Evolutionary conservation across 148 eudicot genomes (phyloP), one percentile per base, ranked within the genome.

Genomic region (Silene latifolia): DNA sequence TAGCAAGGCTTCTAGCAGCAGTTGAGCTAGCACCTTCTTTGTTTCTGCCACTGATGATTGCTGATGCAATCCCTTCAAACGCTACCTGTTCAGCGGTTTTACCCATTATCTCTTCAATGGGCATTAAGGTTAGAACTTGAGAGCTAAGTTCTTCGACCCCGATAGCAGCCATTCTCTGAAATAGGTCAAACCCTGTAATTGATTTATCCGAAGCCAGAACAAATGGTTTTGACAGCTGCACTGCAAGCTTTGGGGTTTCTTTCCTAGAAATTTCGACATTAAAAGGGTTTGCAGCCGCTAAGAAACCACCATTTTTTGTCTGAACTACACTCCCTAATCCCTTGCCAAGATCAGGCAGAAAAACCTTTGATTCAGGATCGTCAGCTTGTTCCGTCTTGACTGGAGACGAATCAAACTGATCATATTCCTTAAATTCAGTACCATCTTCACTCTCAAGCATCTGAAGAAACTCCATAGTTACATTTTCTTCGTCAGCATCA

Each of bases 61-160:
- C 96, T 27, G 96, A 88, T 69, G 96, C 96, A 70, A 95, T 89
- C n/a, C 98, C 98, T 80, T 95, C 98, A 64, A 95, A 95, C n/a
- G 98, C 97, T 74, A 92, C 82, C 76, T 95, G 98, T 73, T 91
- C 97, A 4, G 98, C 92, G 0, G 98, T 90, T 79, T 94, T 95
- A 27, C 93, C 98, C 68, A 74, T 70, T 59, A 95, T 80, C 46
- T 95, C 98, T 44, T 95, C 98, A 19, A 92, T 74, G 2, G 96
- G 86, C 98, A 90, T 92, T 83, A 88, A n/a, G 24, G 89, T 73
- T 24, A 83, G 74, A 15, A 89, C 74, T 76, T 87, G 90, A 0
- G 92, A 79, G 81, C 93, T 73, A 70, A 95, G 82, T 44, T 82
- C 86, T 77, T 95, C 96, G 9, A 88, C 71, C 59, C 98, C 96